Conservation (phyloP, 169 alveolate species). For the Babesia bigemina region DNA sequence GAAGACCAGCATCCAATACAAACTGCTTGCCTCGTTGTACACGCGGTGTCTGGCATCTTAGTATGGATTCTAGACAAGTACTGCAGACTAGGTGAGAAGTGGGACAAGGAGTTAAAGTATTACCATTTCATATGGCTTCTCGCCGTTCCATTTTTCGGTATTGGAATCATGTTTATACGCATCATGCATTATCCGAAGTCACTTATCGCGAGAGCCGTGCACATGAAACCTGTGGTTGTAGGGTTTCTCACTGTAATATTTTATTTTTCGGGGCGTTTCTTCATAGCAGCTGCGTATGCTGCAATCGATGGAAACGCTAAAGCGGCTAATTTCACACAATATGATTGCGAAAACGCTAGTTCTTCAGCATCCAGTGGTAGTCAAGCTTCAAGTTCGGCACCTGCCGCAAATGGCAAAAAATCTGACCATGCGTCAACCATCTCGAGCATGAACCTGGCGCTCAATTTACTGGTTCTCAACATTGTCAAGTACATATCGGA, state of each 20-base stretch:
- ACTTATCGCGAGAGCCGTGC: neutral
- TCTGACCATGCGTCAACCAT: constrained; percentile 3
- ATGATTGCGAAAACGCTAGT: too few relatives aligned
- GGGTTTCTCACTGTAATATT: constrained; percentile 25
- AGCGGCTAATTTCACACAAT: too few relatives aligned
- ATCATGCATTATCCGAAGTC: constrained; percentile 35
- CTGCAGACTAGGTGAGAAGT: neutral
- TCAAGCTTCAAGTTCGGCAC: neutral
- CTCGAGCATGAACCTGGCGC: constrained; percentile 11
- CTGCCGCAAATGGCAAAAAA: constrained; percentile 10
- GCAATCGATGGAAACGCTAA: constrained; percentile 22
- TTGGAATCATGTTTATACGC: constrained; percentile 5
- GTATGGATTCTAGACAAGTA: constrained; percentile 1
- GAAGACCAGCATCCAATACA: constrained; percentile 27
- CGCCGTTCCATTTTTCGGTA: constrained; percentile 1
- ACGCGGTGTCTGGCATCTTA: constrained; percentile 5
- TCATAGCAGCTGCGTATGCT: neutral
- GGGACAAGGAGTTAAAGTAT: neutral
- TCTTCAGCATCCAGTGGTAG: too few relatives aligned
- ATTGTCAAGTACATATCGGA: constrained; percentile 23
- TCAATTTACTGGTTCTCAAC: constrained; percentile 17
- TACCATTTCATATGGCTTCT: constrained; percentile 15
- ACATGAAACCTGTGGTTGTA: constrained; percentile 19
- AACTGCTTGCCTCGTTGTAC: constrained; percentile 1
- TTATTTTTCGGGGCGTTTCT: constrained; percentile 5